These are phyloP conservation scores for Aquanectria penicillioides DNA, from an alignment of 2,329 filamentous ascomycete species.

Conservation along the genomic window DNA sequence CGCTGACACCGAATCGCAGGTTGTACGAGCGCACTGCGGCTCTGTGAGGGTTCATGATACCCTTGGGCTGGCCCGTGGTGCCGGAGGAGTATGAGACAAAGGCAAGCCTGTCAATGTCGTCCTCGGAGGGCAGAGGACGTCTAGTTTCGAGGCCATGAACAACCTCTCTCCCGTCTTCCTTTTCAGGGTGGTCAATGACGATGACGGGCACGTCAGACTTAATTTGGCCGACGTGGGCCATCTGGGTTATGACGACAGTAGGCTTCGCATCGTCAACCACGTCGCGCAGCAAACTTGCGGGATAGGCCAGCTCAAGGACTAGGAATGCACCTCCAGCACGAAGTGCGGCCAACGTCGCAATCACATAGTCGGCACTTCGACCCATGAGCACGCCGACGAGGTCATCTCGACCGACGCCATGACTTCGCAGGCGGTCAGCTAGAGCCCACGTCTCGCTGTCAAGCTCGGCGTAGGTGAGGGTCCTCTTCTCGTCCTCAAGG, in stretches of 20 bases:
- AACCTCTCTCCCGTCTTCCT: conserved; percentile 38
- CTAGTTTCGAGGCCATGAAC: conserved; percentile 51
- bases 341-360: conserved; percentile 80
- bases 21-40: conserved; percentile 80
- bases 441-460: conserved; percentile 74
- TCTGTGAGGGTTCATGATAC: conserved; percentile 81
- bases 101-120: conserved; percentile 77
- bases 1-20: conserved; percentile 74
- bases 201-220: conserved; percentile 72
- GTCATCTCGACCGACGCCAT: conserved; percentile 77
- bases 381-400: conserved; percentile 81
- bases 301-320: conserved; percentile 83
- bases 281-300: conserved; percentile 76
- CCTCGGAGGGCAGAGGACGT: conserved; percentile 65
- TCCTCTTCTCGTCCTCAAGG: conserved; percentile 74
- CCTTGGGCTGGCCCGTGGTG: conserved; percentile 82
- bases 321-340: conserved; percentile 83
- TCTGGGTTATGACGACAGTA: conserved; percentile 75
- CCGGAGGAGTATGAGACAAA: conserved; percentile 87
- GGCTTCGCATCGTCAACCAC: conserved; percentile 81
- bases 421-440: conserved; percentile 68
- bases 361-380: conserved; percentile 81
- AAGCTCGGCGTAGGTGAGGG: conserved; percentile 78
- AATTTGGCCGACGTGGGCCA: conserved; percentile 72
- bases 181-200: conserved; percentile 64